Evolutionary conservation across 257 asterid genomes (phyloP).

Genomic region (Nicotiana otophora): DNA sequence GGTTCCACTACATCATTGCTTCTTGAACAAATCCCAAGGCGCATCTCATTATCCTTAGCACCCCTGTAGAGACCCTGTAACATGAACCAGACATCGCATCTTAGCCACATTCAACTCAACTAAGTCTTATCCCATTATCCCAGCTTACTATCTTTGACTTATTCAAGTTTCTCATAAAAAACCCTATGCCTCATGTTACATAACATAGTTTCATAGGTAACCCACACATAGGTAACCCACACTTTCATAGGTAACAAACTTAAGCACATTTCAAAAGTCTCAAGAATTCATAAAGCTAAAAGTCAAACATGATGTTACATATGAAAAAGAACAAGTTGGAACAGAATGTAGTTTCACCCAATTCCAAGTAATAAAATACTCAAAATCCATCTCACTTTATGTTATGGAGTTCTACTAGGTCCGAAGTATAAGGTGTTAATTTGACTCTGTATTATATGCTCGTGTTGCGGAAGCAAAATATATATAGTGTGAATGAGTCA

Average conservation of each 20-base stretch:
- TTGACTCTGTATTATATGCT: too few relatives aligned
- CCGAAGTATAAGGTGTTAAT: too few relatives aligned
- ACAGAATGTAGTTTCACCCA: background rate
- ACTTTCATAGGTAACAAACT: background rate
- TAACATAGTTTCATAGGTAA: background rate
- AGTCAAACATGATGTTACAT: background rate
- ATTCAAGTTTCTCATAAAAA: too few relatives aligned
- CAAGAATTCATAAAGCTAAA: background rate
- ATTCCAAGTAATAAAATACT: background rate
- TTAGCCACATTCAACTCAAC: too few relatives aligned
- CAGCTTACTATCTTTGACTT: too few relatives aligned
- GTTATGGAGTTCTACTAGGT: background rate
- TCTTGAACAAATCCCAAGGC: slow-evolving; percentile 84
- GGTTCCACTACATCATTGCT: slow-evolving; percentile 84
- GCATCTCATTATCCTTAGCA: slow-evolving; percentile 64
- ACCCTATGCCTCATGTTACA: too few relatives aligned
- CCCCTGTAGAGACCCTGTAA: slow-evolving; percentile 70
- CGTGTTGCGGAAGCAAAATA: too few relatives aligned
- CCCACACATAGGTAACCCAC: background rate
- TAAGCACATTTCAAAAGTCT: too few relatives aligned
- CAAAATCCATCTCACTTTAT: background rate
- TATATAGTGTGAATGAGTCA: too few relatives aligned
- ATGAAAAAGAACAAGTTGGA: background rate
- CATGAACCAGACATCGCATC: background rate
- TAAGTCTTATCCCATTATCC: too few relatives aligned